Evolutionary conservation across 2,329 filamentous ascomycete genomes (phyloP), one percentile per base, ranked within the genome.

Genomic region (Harringtonia aguacate): DNA sequence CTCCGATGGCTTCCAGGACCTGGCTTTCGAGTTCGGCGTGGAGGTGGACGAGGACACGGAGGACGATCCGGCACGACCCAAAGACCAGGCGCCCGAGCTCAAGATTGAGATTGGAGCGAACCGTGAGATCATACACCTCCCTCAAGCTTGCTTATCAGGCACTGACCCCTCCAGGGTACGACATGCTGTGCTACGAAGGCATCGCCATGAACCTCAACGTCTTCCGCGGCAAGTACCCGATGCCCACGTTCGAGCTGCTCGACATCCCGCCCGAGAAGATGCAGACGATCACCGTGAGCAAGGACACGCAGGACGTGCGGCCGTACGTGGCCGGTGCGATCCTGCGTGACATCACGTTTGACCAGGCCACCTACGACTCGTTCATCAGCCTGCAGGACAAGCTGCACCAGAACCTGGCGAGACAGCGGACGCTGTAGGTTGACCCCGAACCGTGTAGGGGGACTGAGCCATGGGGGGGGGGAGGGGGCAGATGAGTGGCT

Each of bases 381-480:
- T 98, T 98, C 84, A 98, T 98, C 61, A 78, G 83, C 45, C 75
- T 98, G 39, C 92, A 98, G 69, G 94, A 98, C 68, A 98, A 98
- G 70, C 77, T 98, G 39, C 92, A 98, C 69, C 84, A 90, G 62
- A 98, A 98, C 60, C 70, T 98, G 52, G 94, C 92, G 39, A 80
- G 92, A 49, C 86, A 97, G 64, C 74, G 92, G 56, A 95, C 90
- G 1, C 69, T 98, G 48, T 51, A 35, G 2, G 49, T 37, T 27
- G 8, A 37, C 35, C 21, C 24, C 24, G 37, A n/a, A 13, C 17
- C 6, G 28, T 8, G 10, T 12, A 6, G 22, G n/a, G n/a, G 24
- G 17, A 14, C 5, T 41, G 31, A 36, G 45, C 20, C 13, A 22
- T 36, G 15, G n/a, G n/a, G n/a, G n/a, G n/a, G n/a, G n/a, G n/a